Evolutionary conservation across 495 filamentous ascomycete genomes (phyloP).

Genomic region (Aspergillus homomorphus): DNA sequence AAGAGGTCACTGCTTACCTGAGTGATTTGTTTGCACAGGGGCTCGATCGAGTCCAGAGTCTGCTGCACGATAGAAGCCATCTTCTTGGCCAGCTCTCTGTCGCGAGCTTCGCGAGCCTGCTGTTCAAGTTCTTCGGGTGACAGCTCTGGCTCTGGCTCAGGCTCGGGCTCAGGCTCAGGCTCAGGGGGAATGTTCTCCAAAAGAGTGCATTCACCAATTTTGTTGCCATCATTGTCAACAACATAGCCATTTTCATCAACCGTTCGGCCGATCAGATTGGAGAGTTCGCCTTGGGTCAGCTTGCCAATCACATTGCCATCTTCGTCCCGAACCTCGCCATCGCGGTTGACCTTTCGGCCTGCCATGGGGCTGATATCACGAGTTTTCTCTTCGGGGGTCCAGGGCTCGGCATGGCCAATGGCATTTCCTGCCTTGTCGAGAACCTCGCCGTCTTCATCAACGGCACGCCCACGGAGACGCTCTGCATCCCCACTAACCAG

Average conservation of each 20-base stretch:
- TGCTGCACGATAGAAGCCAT: slow-evolving; percentile 69
- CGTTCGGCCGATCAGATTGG: slow-evolving; percentile 63
- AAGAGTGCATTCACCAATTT: slow-evolving; percentile 58
- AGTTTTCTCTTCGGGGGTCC: slow-evolving; percentile 64
- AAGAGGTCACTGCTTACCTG: slow-evolving; percentile 50
- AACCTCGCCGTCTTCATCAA: slow-evolving; percentile 78
- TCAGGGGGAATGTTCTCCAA: slow-evolving; percentile 5
- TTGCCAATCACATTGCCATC: slow-evolving; percentile 72
- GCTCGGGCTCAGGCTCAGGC: slow-evolving; percentile 25
- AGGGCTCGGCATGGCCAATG: slow-evolving; percentile 71
- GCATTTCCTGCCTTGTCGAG: slow-evolving; percentile 70
- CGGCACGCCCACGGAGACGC: slow-evolving; percentile 61
- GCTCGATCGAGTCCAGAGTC: slow-evolving; percentile 73
- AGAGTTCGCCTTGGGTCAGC: slow-evolving; percentile 67
- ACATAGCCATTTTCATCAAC: slow-evolving; percentile 79
- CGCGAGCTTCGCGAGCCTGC: slow-evolving; percentile 47
- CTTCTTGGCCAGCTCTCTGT: slow-evolving; percentile 66
- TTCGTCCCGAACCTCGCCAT: slow-evolving; percentile 72
- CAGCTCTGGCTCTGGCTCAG: slow-evolving; percentile 26
- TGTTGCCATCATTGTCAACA: slow-evolving; percentile 67
- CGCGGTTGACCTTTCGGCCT: slow-evolving; percentile 70
- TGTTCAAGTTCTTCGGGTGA: slow-evolving; percentile 41
- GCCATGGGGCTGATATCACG: slow-evolving; percentile 59
- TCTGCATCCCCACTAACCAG: slow-evolving; percentile 64
- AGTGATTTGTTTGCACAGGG: slow-evolving; percentile 76